A percentile compares a stretch with the other conserved stretches of the same genome.
phyloP scores from a whole-genome alignment of 345 rosid genomes.

The Citrus reticulata region DNA sequence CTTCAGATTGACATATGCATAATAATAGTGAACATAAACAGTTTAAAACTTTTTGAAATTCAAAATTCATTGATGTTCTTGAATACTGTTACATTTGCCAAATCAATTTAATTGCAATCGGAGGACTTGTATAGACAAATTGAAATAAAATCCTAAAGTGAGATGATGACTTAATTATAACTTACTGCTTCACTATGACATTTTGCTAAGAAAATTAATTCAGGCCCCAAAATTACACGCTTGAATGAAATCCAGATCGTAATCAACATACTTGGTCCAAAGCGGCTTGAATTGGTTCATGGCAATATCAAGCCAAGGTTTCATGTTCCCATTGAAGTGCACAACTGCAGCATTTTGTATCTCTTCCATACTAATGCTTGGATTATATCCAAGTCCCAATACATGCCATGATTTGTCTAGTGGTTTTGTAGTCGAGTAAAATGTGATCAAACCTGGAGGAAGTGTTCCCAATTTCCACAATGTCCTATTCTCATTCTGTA shows the following conservation, averaged over 20 bases:
- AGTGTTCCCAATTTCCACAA: conserved; percentile 93
- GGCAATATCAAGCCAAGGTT: conserved; percentile 98
- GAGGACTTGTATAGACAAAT: conserved; percentile 15
- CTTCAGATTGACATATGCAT: not conserved
- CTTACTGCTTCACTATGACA: not conserved
- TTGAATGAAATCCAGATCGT: conserved; percentile 81
- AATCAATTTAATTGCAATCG: conserved; percentile 1
- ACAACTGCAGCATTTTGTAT: conserved; percentile 88
- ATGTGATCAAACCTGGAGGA: conserved; percentile 93
- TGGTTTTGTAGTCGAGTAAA: conserved; percentile 90
- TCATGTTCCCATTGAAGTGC: conserved; percentile 95
- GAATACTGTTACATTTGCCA: conserved; percentile 8
- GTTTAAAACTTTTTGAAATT: not conserved
- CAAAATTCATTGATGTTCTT: not conserved
- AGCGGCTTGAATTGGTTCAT: conserved; percentile 92
- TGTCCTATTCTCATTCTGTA: conserved; percentile 92
- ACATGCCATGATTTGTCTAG: conserved; percentile 98
- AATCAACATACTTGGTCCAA: conserved; percentile 88
- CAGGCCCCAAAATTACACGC: conserved; percentile 88
- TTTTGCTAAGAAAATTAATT: not conserved
- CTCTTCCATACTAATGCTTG: conserved; percentile 93
- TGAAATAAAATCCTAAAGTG: not conserved
- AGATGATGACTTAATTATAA: not conserved
- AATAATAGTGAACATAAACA: not conserved
- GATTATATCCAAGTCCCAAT: conserved; percentile 91